phyloP scores from a whole-genome alignment of 2,329 filamentous ascomycete species.

The Colletotrichum chlorophyti region DNA sequence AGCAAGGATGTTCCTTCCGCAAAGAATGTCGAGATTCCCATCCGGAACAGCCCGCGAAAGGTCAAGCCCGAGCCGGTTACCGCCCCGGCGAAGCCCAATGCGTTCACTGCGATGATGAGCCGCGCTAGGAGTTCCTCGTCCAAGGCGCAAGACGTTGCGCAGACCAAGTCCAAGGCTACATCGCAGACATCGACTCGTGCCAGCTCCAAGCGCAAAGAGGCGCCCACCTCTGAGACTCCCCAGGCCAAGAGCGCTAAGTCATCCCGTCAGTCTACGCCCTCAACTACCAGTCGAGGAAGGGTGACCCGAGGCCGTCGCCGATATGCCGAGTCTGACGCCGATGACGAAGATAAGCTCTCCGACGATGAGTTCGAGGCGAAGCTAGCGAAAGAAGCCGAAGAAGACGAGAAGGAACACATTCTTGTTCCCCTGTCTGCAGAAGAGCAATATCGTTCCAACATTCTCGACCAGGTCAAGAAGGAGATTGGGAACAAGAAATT shows the following conservation, averaged over 20 bases:
- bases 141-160: conserved; percentile 32
- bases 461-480: conserved; percentile 80
- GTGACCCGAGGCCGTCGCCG: conserved; percentile 42
- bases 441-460: conserved; percentile 70
- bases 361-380: conserved; percentile 86
- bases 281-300: conserved; percentile 57
- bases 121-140: conserved; percentile 27
- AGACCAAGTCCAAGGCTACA: conserved; percentile 28
- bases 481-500: conserved; percentile 92
- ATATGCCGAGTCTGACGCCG: conserved; percentile 64
- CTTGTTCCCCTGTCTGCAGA: conserved; percentile 54
- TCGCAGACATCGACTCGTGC: conserved; percentile 25
- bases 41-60: conserved; percentile 44
- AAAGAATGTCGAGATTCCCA: conserved; percentile 38
- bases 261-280: conserved; percentile 77
- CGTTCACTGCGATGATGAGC: conserved; percentile 62
- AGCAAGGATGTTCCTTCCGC: conserved; percentile 20
- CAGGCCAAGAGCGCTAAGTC: conserved; percentile 75
- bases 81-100: conserved; percentile 44
- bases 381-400: conserved; percentile 67
- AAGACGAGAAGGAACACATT: conserved; percentile 45
- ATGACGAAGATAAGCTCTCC: conserved; percentile 67
- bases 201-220: conserved; percentile 41
- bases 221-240: conserved; percentile 38
- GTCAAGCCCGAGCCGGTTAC: conserved; percentile 33